Conservation (phyloP, 148 eudicot species). For the Silene uniflora region DNA sequence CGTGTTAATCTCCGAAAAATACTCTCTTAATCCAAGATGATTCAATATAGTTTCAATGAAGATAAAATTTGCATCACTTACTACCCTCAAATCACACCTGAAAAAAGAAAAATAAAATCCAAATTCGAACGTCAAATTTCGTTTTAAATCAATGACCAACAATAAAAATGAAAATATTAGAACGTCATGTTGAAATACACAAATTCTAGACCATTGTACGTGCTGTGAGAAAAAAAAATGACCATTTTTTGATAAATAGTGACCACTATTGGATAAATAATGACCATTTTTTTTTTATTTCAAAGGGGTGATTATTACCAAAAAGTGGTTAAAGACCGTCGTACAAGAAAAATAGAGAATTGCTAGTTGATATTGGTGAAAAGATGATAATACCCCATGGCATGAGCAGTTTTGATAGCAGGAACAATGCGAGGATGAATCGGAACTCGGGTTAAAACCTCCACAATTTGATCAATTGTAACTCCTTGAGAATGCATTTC, state of each 20-base stretch:
- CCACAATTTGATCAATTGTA: constrained; percentile 48
- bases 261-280: too few relatives aligned
- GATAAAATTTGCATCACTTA: constrained; percentile 34
- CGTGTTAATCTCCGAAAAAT: constrained; percentile 68
- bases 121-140: background rate
- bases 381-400: constrained; percentile 29
- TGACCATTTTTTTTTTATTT: too few relatives aligned
- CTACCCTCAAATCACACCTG: constrained; percentile 62
- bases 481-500: constrained; percentile 69
- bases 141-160: background rate
- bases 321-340: too few relatives aligned
- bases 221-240: too few relatives aligned
- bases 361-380: too few relatives aligned
- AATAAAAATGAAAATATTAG: too few relatives aligned
- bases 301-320: too few relatives aligned
- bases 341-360: too few relatives aligned
- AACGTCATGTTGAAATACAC: too few relatives aligned
- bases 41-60: constrained; percentile 71
- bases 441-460: constrained; percentile 54
- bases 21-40: constrained; percentile 56
- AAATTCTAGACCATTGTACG: too few relatives aligned
- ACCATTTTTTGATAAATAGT: too few relatives aligned
- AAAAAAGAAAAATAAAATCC: background rate
- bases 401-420: constrained; percentile 65
- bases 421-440: constrained; percentile 60